These are phyloP conservation scores for Lithohypha guttulata DNA, from an alignment of 2,329 filamentous ascomycete species.

Conservation along the genomic window DNA sequence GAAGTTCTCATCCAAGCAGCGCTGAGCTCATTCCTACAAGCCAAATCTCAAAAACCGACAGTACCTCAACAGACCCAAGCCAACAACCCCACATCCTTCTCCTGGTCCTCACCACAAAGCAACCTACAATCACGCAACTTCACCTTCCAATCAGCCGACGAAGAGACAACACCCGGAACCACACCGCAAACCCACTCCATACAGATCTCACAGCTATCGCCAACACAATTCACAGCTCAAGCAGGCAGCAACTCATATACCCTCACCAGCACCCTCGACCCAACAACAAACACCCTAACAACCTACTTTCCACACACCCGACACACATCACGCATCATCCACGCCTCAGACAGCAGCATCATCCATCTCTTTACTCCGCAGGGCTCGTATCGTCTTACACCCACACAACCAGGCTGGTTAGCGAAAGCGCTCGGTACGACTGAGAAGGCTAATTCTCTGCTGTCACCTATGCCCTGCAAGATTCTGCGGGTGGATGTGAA, in stretches of 20 bases:
- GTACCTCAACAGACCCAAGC: neutral
- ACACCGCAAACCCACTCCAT: conserved; percentile 27
- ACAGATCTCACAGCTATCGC: conserved; percentile 41
- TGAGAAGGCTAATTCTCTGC: conserved; percentile 68
- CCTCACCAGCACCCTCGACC: conserved; percentile 39
- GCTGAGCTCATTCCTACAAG: conserved; percentile 53
- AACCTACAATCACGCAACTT: conserved; percentile 21
- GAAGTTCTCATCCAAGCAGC: conserved; percentile 83
- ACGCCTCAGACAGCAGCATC: conserved; percentile 21
- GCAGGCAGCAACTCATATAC: conserved; percentile 28
- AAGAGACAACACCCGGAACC: conserved; percentile 16
- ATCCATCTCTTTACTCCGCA: conserved; percentile 69
- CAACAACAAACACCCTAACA: conserved; percentile 44
- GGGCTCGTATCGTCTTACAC: conserved; percentile 44
- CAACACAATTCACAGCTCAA: conserved; percentile 37
- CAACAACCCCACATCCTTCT: conserved; percentile 8
- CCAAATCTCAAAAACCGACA: neutral
- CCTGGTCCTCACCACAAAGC: conserved; percentile 18
- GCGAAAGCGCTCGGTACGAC: conserved; percentile 78
- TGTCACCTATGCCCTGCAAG: conserved; percentile 96
- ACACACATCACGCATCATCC: conserved; percentile 66
- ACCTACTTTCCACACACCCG: conserved; percentile 75
- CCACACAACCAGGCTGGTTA: conserved; percentile 62
- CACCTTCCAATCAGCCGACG: conserved; percentile 18
- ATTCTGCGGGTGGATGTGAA: conserved; percentile 78